Percentiles rank a stretch among this genome's conserved stretches.
These are phyloP conservation scores for Murraya koenigii DNA, from an alignment of 345 rosid species.

Conservation along the genomic window DNA sequence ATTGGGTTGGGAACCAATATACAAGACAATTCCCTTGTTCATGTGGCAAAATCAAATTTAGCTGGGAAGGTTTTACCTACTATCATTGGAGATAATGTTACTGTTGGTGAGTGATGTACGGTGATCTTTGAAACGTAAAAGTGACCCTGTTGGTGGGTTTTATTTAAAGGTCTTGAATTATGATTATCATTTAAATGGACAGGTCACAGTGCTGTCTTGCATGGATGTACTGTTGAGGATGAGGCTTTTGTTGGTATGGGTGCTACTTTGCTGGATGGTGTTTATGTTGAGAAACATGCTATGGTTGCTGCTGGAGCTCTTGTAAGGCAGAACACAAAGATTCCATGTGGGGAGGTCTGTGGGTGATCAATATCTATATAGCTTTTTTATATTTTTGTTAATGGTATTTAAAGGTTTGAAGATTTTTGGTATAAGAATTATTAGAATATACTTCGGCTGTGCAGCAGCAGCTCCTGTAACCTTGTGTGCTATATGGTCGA, in stretches of 20 bases:
- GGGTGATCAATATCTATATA: neutral
- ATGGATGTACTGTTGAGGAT: slow-evolving; percentile 87
- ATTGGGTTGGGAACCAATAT: slow-evolving; percentile 80
- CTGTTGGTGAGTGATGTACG: slow-evolving; percentile 47
- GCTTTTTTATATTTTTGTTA: neutral
- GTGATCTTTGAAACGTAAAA: neutral
- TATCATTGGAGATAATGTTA: slow-evolving; percentile 74
- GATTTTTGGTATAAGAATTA: neutral
- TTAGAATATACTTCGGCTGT: neutral
- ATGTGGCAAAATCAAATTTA: slow-evolving; percentile 80
- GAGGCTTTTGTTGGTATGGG: slow-evolving; percentile 85
- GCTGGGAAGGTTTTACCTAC: slow-evolving; percentile 80
- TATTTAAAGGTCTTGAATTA: slow-evolving; percentile 9
- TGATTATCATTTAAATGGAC: slow-evolving; percentile 21
- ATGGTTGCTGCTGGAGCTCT: slow-evolving; percentile 96
- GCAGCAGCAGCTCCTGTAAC: neutral
- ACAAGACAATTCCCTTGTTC: slow-evolving; percentile 78
- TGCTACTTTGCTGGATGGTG: slow-evolving; percentile 83
- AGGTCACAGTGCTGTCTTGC: slow-evolving; percentile 87
- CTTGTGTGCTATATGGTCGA: neutral
- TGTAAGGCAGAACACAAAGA: slow-evolving; percentile 80
- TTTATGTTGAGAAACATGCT: slow-evolving; percentile 80
- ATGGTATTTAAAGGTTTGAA: neutral
- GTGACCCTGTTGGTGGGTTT: neutral
- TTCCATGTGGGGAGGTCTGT: slow-evolving; percentile 83